These are phyloP conservation scores for Trametes polyzona DNA, from an alignment of 1,284 basidiomycete genomes.

Conservation along the genomic window DNA sequence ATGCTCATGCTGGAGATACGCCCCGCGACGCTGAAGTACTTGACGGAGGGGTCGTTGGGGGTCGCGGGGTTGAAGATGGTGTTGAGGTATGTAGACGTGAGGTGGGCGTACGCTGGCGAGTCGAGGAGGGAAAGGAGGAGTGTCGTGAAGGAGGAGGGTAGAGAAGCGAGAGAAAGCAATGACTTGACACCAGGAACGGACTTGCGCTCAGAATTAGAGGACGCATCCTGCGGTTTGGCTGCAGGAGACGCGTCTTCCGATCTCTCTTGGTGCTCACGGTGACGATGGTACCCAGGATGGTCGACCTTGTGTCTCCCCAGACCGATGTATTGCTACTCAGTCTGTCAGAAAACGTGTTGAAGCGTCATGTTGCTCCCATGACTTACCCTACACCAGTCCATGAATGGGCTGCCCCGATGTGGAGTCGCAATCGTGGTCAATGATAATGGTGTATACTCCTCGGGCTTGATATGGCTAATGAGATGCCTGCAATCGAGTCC, in stretches of 20 bases:
- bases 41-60: constrained; percentile 83
- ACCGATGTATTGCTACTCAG: constrained; percentile 77
- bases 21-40: constrained; percentile 92
- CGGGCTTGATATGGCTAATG: constrained; percentile 85
- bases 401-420: constrained; percentile 95
- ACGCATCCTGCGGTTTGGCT: not conserved
- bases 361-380: no score
- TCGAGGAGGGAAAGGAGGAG: constrained; percentile 93
- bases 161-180: constrained; percentile 49
- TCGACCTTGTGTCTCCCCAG: constrained; percentile 60
- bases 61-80: constrained; percentile 91
- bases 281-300: constrained; percentile 30
- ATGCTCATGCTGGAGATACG: constrained; percentile 75
- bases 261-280: constrained; percentile 8
- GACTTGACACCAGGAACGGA: constrained; percentile 34
- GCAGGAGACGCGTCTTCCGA: not conserved
- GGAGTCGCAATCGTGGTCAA: constrained; percentile 93
- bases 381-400: constrained; percentile 96
- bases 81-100: constrained; percentile 87
- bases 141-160: constrained; percentile 84
- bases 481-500: constrained; percentile 94
- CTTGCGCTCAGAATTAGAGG: constrained; percentile 1
- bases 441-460: constrained; percentile 84
- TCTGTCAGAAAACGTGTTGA: not conserved
- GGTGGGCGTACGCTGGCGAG: constrained; percentile 96